phyloP scores from a whole-genome alignment of 345 rosid species.

The Gossypium rotundifolium region DNA sequence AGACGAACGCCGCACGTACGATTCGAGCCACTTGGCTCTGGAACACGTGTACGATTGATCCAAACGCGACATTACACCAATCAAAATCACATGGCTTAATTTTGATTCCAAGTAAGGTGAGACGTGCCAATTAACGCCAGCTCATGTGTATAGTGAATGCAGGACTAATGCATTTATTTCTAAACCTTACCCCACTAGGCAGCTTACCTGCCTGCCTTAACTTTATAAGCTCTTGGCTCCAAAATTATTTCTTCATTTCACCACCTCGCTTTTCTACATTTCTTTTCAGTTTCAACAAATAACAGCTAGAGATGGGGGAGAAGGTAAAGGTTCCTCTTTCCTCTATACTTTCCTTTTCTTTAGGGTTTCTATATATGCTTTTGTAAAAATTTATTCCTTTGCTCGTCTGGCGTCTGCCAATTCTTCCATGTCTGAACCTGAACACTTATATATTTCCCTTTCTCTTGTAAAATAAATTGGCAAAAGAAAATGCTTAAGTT shows the following conservation, averaged over 20 bases:
- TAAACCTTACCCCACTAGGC: background rate
- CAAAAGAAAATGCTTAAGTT: too few relatives aligned
- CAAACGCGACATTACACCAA: background rate
- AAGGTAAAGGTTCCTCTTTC: constrained; percentile 3
- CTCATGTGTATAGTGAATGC: background rate
- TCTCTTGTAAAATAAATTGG: background rate
- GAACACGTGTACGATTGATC: too few relatives aligned
- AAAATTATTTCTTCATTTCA: background rate
- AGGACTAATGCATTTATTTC: too few relatives aligned
- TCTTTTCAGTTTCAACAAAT: background rate
- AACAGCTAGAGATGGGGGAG: constrained; percentile 22
- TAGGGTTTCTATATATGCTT: too few relatives aligned
- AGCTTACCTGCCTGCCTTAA: background rate
- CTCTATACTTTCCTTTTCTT: background rate
- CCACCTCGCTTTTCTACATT: background rate
- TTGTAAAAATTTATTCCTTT: too few relatives aligned
- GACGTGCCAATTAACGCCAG: background rate
- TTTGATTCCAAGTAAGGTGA: too few relatives aligned
- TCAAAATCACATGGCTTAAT: background rate
- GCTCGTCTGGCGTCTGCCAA: background rate
- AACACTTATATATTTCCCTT: background rate
- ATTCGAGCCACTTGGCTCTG: too few relatives aligned
- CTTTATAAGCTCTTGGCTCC: background rate
- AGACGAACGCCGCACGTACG: too few relatives aligned
- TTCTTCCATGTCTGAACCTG: background rate